Base-by-base conservation (phyloP, 768 basidiomycete species). In the Amylocystis lapponica region DNA sequence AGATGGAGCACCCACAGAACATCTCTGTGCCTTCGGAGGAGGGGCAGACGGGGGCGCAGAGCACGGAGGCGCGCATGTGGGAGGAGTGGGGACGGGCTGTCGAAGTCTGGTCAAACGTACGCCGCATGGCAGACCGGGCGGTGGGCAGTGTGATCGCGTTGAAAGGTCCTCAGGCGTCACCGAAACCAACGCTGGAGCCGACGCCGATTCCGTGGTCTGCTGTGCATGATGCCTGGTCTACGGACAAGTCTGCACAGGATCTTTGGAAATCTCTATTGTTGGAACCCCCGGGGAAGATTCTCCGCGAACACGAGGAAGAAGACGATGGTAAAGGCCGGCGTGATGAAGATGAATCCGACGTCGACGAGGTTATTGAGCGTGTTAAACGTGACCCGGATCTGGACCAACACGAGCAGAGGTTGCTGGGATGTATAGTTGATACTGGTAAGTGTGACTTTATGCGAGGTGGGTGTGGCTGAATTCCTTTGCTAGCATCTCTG, bases 381-480 rank as follows among this genome's bases (percentile, higher is more conserved):
- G 54, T 97, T 41, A 88, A 76, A 60, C 81, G 78, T 45, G 85
- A 91, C 49, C 70, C 75, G 43, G 78, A 85, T 19, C 72, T 96
- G 33, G 87, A 89, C 44, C 56, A 65, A n/a, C 83, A 96, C 50
- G 92, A 96, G 64, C 78, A 84, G 50, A 70, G 83, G 39, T 62
- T 97, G 33, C 58, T 97, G 36, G 69, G 82, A 3, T 94, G 88
- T 52, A 94, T 97, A 46, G 87, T 97, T 19, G 83, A 97, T 63
- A 63, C 88, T 25, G 70, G 84, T 81, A 61, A 58, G 74, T 55
- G 37, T 17, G 38, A 36, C 27, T n/a, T n/a, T n/a, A n/a, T n/a
- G n/a, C n/a, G n/a, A n/a, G n/a, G n/a, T n/a, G n/a, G 21, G 32
- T 39, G 17, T 29, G 27, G 33, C 17, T 43, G 22, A 34, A 50